Evolutionary conservation across 2,329 filamentous ascomycete genomes (phyloP).

Genomic region (Fusarium scirpi): DNA sequence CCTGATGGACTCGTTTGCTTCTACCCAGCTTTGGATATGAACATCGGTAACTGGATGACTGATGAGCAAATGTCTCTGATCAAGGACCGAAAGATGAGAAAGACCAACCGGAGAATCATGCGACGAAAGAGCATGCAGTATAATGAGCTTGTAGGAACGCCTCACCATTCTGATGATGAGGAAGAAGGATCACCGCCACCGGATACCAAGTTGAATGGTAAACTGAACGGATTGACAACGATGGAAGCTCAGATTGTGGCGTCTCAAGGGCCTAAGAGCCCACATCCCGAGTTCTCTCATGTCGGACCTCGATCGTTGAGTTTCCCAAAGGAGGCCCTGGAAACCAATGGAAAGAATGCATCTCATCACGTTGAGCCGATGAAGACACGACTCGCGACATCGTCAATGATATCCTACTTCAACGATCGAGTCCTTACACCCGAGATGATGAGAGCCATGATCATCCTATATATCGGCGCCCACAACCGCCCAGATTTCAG

Average conservation of each 20-base stretch:
- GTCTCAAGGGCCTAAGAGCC: conserved; percentile 44
- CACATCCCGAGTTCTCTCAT: conserved; percentile 65
- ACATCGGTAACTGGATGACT: conserved; percentile 99
- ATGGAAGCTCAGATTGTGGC: conserved; percentile 19
- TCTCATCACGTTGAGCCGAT: conserved; percentile 70
- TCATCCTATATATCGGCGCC: conserved; percentile 95
- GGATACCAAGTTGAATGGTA: conserved; percentile 10
- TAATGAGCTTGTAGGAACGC: conserved; percentile 83
- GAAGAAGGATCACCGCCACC: conserved; percentile 55
- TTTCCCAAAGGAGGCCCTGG: conserved; percentile 29
- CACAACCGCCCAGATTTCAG: conserved; percentile 93
- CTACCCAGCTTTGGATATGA: conserved; percentile 94
- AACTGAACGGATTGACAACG: conserved; percentile 11
- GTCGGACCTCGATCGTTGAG: conserved; percentile 54
- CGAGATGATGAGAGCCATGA: conserved; percentile 99
- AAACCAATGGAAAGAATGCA: conserved; percentile 43
- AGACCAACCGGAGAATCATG: conserved; percentile 82
- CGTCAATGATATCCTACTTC: conserved; percentile 98
- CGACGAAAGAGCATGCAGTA: conserved; percentile 91
- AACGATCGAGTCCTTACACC: conserved; percentile 94
- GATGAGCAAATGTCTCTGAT: conserved; percentile 98
- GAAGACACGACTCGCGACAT: conserved; percentile 89
- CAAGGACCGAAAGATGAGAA: conserved; percentile 81
- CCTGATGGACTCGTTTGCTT: conserved; percentile 87
- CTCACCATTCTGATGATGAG: conserved; percentile 83